Evolutionary conservation across 768 basidiomycete genomes (phyloP), one percentile per base, ranked within the genome.

Genomic region (Tubosaeta sp.): DNA sequence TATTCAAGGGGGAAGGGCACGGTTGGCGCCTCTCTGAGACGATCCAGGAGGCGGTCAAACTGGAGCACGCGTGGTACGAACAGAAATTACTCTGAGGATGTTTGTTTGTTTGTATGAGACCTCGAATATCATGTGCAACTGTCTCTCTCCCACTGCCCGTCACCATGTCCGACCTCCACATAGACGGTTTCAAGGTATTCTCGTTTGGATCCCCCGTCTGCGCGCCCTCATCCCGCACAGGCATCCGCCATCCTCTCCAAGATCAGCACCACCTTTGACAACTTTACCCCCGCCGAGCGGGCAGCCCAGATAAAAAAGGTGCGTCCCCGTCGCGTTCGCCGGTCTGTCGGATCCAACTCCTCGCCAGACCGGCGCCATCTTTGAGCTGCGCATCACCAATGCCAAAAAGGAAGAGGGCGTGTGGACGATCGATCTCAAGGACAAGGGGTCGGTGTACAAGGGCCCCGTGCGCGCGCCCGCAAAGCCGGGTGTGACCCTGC

Each of bases 361-460:
- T 12, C 25, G 3, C 2, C 41, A 91, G 92, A 87, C 85, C 44
- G 91, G 89, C 60, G 92, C 89, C 54, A 81, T 94, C 63, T 94
- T 96, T 66, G 86, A 93, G 68, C 74, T 96, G 36, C 80, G 82
- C 46, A 79, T 95, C 58, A 81, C 83, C 67, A 91, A 93, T 63
- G 76, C 69, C 25, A 74, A 78, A 14, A 86, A 86, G 52, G 75
- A 87, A 68, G 82, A 82, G 54, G 87, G 74, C 18, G 77, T 77
- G 40, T 96, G 92, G 92, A 94, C 92, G 7, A 90, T 97, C 59
- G 94, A 97, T 76, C 63, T 95, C 64, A 96, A 97, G 80, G 86
- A 86, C 72, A 76, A 79, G 13, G 90, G 88, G 11, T 71, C 76
- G 19, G 79, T 94, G 24, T 84, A 82, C 77, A 84, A 86, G 69